A percentile compares a stretch with the other conserved stretches of the same genome.
Conservation (phyloP, 306 rosid genomes). For the Dalbergia cultrata region DNA sequence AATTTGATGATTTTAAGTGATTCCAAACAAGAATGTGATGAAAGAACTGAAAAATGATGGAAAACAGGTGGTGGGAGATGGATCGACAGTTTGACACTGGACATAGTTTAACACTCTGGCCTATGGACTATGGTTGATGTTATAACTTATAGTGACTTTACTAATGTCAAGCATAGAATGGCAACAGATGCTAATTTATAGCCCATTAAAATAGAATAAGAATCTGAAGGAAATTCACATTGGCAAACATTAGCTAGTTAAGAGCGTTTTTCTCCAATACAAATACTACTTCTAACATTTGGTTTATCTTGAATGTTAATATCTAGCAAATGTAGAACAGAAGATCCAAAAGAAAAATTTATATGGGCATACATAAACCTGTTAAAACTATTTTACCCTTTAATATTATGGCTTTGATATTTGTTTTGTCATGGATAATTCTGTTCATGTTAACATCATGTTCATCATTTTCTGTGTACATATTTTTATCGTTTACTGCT, state of each 20-base stretch:
- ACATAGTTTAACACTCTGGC: not conserved
- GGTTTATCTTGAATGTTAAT: slow-evolving; percentile 48
- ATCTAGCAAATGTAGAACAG: slow-evolving; percentile 32
- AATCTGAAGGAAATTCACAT: slow-evolving; percentile 24
- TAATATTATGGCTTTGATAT: slow-evolving; percentile 13
- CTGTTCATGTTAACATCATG: slow-evolving; percentile 55
- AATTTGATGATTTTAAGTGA: not conserved
- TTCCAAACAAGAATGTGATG: not conserved
- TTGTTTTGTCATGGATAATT: slow-evolving; percentile 39
- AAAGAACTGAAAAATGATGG: not conserved
- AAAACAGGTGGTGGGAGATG: slow-evolving; percentile 13
- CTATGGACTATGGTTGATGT: slow-evolving; percentile 8
- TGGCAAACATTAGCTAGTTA: slow-evolving; percentile 17
- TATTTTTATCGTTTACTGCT: slow-evolving; percentile 81
- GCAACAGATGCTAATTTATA: not conserved
- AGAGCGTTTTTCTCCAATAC: not conserved
- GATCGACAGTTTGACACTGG: not conserved
- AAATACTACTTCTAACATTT: slow-evolving; percentile 33
- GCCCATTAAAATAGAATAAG: slow-evolving; percentile 24
- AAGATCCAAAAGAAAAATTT: slow-evolving; percentile 23
- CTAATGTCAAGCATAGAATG: slow-evolving; percentile 18
- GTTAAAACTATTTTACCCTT: not conserved
- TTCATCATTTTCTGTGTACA: slow-evolving; percentile 63
- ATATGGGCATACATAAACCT: slow-evolving; percentile 4
- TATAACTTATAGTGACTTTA: slow-evolving; percentile 28